Conservation (phyloP, 2,329 filamentous ascomycete genomes). For the Alternaria brassicae region DNA sequence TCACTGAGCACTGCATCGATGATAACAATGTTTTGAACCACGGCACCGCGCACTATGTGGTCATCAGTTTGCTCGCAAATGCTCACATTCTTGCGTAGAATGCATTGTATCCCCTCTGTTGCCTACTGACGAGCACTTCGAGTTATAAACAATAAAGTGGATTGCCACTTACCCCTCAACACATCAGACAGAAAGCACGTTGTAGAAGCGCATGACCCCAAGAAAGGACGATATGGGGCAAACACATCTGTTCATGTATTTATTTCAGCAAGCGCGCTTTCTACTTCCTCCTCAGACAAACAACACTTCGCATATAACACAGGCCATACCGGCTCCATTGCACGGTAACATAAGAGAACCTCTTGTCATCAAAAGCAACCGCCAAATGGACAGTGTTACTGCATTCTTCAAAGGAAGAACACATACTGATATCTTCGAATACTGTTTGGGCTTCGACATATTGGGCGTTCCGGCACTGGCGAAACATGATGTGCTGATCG, state of each 20-base stretch:
- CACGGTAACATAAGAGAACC: neutral
- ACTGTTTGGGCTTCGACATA: slow-evolving; percentile 7
- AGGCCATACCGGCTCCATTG: neutral
- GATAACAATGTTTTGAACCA: neutral
- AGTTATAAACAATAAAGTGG: neutral
- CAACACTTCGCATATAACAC: neutral
- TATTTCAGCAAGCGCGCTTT: neutral
- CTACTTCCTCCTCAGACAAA: neutral
- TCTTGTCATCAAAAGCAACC: too few relatives aligned
- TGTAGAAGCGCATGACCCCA: neutral
- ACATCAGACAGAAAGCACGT: neutral
- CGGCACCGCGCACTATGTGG: neutral
- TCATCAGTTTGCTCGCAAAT: neutral
- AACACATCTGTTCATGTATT: neutral
- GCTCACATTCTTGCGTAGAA: neutral
- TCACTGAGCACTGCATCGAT: neutral
- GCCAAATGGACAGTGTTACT: neutral
- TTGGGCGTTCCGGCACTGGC: neutral
- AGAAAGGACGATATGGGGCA: neutral
- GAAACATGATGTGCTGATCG: neutral
- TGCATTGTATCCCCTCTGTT: neutral
- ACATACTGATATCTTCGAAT: slow-evolving; percentile 3
- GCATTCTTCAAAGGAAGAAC: neutral
- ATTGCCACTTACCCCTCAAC: neutral
- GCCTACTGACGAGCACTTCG: neutral